Evolutionary conservation across 75 land plant species (phyloP), one percentile per base, ranked within the genome.

Genomic region (Cryptomeria japonica): DNA sequence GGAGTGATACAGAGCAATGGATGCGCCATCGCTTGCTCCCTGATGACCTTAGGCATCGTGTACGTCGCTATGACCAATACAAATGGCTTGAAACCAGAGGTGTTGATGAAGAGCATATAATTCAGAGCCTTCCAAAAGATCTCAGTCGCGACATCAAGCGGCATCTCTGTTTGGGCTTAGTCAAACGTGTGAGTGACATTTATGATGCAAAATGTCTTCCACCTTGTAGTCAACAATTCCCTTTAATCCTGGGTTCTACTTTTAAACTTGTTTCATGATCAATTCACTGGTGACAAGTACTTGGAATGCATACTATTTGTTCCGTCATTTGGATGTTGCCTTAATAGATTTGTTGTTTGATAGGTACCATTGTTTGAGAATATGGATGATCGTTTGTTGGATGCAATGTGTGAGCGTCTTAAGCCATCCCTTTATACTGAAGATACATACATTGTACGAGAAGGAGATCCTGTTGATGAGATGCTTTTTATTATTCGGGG

Each of bases 401-500:
- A 97, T 80, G 96, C 99, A 14, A 94, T 97, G 84, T 97, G 99
- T 73, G 97, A 97, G 90, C 88, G 96, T 5, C 91, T 97, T 78
- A 92, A 96, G 84, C 95, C 97, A 36, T 91, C 92, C 41, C 87
- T 97, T 56, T 91, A 86, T 85, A 97, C 96, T 10, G 94, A 94
- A 86, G 87, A 88, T 36, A 97, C 97, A 3, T 90, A 89, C 87
- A 91, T 97, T 25, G 90, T 94, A 18, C 88, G 95, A 38, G 96
- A 97, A 87, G 97, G 96, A 28, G 99, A 97, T 80, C 96, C 96
- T 12, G 96, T 97, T 32, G 93, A 90, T 76, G 97, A 97, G 77
- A 97, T 97, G 99, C 93, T 97, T 38, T 96, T 97, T 86, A 94
- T 96, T 46, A 95, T 97, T n/a, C 96, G 97, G 2, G 99, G 99